A percentile compares a stretch with the other conserved stretches of the same genome.
phyloP scores from a whole-genome alignment of 768 basidiomycete species.

The Pulveroboletus sp. region DNA sequence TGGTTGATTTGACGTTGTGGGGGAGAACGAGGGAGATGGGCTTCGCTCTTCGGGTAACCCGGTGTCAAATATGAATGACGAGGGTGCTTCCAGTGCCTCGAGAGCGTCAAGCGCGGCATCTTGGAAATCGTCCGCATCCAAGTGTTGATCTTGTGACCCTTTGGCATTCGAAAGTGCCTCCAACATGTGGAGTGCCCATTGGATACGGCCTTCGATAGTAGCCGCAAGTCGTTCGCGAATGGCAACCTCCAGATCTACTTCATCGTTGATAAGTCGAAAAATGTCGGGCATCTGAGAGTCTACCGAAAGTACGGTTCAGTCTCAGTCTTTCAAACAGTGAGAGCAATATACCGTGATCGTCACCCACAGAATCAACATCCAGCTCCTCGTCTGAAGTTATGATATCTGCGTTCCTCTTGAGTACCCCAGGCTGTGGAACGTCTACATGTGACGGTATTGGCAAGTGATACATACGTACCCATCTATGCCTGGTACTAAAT shows the following conservation, averaged over 20 bases:
- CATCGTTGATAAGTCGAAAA: conserved; percentile 28
- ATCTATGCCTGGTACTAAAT: conserved; percentile 14
- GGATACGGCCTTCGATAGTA: conserved; percentile 42
- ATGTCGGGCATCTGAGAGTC: conserved; percentile 12
- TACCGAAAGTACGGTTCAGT: conserved; percentile 3
- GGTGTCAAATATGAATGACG: conserved; percentile 33
- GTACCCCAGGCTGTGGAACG: conserved; percentile 5
- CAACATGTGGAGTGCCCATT: conserved; percentile 42
- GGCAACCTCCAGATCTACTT: conserved; percentile 41
- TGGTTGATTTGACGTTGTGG: conserved; percentile 12
- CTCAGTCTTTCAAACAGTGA: background rate
- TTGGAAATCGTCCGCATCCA: conserved; percentile 32
- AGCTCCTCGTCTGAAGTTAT: conserved; percentile 10
- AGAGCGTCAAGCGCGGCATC: conserved; percentile 41
- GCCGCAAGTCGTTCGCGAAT: conserved; percentile 38
- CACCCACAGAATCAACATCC: conserved; percentile 6
- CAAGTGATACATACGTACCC: conserved; percentile 23
- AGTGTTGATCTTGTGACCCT: conserved; percentile 11
- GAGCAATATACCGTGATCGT: conserved; percentile 16
- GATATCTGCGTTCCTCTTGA: conserved; percentile 8
- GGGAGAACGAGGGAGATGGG: conserved; percentile 21
- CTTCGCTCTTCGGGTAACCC: conserved; percentile 19
- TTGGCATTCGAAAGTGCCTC: conserved; percentile 27
- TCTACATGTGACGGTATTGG: conserved; percentile 14
- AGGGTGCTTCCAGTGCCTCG: conserved; percentile 37